Base-by-base conservation (phyloP, 352 stramenopile species). In the Pythium pyrilobum region DNA sequence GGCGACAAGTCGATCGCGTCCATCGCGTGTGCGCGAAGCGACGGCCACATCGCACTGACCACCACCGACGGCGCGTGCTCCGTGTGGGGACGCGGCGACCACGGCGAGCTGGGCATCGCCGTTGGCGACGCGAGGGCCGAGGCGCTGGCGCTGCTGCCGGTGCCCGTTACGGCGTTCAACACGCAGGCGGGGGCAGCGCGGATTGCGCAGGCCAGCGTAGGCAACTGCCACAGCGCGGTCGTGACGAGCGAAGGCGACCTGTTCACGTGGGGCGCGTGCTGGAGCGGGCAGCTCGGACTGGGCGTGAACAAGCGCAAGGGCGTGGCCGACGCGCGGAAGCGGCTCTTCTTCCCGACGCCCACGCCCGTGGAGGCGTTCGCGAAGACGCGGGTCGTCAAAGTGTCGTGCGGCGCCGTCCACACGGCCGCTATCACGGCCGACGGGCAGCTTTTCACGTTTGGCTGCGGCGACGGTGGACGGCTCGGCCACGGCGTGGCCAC, bases 381-480 rank as follows among this genome's bases (percentile, higher is more conserved):
- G 13, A 38, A 36, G 18, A 58, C 72, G 58, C 52, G 51, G 29
- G 52, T 97, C 28, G 61, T 52, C 3, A 71, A 81, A 28, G 85
- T 98, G 9, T 95, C 89, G 6, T 97, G 92, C 61, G 91, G 93
- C 15, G 92, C 87, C 18, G 76, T 85, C 5, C 89, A 96, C 53
- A 92, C 80, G 4, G 84, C 68, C 9, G 78, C 73, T 11, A 65
- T 92, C 39, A 72, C 72, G 3, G 38, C 62, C 5, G 54, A 82
- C 5, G 84, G 81, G 0, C 70, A 85, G 39, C 63, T 95, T 21
- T 95, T 80, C 56, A 92, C 70, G 15, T 95, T 90, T 55, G 93
- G 93, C 13, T 97, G 87, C 54, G 78, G 88, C 13, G 91, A 98
- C 54, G 92, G 90, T 21, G 93, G 93, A 0, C 74, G 90, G 3